A percentile compares a stretch with the other conserved stretches of the same genome.
Evolutionary conservation across 108 stramenopile genomes (phyloP).

Genomic region (Cyclotella choctawhatcheeana): DNA sequence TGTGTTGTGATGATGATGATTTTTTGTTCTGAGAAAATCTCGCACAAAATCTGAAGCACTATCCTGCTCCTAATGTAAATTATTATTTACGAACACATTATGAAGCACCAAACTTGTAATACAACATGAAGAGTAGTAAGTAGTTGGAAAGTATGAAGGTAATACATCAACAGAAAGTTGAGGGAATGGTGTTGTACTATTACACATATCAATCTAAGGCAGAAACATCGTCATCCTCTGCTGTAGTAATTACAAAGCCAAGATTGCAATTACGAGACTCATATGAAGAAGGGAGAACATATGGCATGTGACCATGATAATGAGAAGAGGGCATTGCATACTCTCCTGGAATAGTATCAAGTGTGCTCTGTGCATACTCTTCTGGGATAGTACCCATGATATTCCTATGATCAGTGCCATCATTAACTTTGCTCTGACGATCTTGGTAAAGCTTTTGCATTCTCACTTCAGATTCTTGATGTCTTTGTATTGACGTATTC

Average conservation of each 20-base stretch:
- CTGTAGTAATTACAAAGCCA: slow-evolving; percentile 9
- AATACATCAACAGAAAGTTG: too few relatives aligned
- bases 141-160: too few relatives aligned
- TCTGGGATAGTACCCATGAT: neutral
- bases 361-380: neutral
- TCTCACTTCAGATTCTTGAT: neutral
- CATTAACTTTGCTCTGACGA: neutral
- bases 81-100: too few relatives aligned
- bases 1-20: too few relatives aligned
- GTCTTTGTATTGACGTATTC: neutral
- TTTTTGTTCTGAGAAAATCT: too few relatives aligned
- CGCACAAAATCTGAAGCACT: too few relatives aligned
- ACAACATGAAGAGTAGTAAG: too few relatives aligned
- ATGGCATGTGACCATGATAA: neutral
- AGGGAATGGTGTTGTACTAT: neutral
- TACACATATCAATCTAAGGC: slow-evolving; percentile 2
- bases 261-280: neutral
- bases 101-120: too few relatives aligned
- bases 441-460: neutral
- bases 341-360: neutral
- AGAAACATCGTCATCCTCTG: slow-evolving; percentile 11
- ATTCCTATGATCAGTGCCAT: neutral
- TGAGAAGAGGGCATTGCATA: neutral
- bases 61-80: too few relatives aligned
- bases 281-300: neutral